These are phyloP conservation scores for Trichoderma sp. DNA, from an alignment of 2,329 filamentous ascomycete species.

Conservation along the genomic window DNA sequence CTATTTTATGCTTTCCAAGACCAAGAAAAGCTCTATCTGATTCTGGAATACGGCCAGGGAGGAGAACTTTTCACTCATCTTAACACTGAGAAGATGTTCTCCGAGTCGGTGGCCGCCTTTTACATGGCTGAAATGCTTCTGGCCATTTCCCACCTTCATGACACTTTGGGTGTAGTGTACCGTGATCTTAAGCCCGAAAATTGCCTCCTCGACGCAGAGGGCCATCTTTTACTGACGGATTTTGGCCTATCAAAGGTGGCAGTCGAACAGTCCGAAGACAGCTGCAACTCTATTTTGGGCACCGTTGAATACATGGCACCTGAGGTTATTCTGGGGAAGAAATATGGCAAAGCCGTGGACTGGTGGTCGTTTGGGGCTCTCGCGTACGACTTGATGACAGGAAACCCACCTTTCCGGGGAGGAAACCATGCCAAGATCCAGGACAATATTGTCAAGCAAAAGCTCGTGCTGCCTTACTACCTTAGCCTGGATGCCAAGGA, in stretches of 20 bases:
- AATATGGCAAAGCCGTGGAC: slow-evolving; percentile 92
- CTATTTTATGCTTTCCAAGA: slow-evolving; percentile 98
- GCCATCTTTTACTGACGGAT: slow-evolving; percentile 91
- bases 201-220: slow-evolving; percentile 85
- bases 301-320: slow-evolving; percentile 99
- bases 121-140: slow-evolving; percentile 99
- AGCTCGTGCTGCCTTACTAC: slow-evolving; percentile 85
- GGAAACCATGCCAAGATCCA: slow-evolving; percentile 93
- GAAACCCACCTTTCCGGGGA: slow-evolving; percentile 84
- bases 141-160: slow-evolving; percentile 88
- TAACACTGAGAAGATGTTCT: slow-evolving; percentile 90
- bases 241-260: slow-evolving; percentile 96
- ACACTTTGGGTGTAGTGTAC: slow-evolving; percentile 90
- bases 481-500: slow-evolving; percentile 91
- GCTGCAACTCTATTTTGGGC: slow-evolving; percentile 85
- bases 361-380: slow-evolving; percentile 98
- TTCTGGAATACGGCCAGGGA: slow-evolving; percentile 95
- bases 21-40: slow-evolving; percentile 94
- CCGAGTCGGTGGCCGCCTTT: slow-evolving; percentile 84
- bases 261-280: slow-evolving; percentile 60
- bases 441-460: slow-evolving; percentile 92
- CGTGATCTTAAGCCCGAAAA: slow-evolving; percentile 98
- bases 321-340: slow-evolving; percentile 82
- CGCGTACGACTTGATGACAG: slow-evolving; percentile 88
- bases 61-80: slow-evolving; percentile 97